Evolutionary conservation across 2,329 filamentous ascomycete species (phyloP), one percentile per base, ranked within the genome.

Genomic region (Apiospora hydei): DNA sequence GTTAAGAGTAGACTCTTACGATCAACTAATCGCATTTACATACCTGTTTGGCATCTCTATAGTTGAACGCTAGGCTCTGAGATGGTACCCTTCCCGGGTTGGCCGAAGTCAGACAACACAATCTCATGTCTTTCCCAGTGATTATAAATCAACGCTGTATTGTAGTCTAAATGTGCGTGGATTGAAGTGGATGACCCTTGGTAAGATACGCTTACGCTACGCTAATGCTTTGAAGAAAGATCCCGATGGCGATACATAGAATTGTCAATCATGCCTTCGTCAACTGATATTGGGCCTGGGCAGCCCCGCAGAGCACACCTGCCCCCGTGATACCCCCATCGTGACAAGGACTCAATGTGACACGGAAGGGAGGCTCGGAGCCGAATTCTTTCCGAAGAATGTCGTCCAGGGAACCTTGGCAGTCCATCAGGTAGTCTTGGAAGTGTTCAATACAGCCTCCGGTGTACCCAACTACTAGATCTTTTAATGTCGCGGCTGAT

Each of bases 371-470:
- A 2, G 80, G 76, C 11, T 76, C 61, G 0, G 76, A 73, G 4
- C 78, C 79, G 69, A 85, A 85, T 69, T 86, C 84, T 41, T 78
- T 74, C 21, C 77, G 75, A 70, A 90, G 76, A 14, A 90, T 82
- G 30, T 81, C 79, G 76, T 94, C 90, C 69, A 95, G 85, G 78
- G 93, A 93, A 18, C 82, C 77, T 80, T 95, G 92, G 75, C 92
- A 94, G 76, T 92, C 91, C 64, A 84, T 82, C 57, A 93, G 84
- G 81, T 94, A 95, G 76, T 93, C 88, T 67, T 93, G 93, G 77
- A 94, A 94, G 77, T 93, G 90, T n/a, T 91, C 89, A 72, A 95
- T 95, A 77, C 93, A 94, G 8, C 93, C 92, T 44, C 93, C 93
- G 0, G 93, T 94, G 78, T 94, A 95, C 0, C 93, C 93, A 30